Evolutionary conservation across 441 rosid species (phyloP), one percentile per base, ranked within the genome.

Genomic region (Aleurites moluccanus): DNA sequence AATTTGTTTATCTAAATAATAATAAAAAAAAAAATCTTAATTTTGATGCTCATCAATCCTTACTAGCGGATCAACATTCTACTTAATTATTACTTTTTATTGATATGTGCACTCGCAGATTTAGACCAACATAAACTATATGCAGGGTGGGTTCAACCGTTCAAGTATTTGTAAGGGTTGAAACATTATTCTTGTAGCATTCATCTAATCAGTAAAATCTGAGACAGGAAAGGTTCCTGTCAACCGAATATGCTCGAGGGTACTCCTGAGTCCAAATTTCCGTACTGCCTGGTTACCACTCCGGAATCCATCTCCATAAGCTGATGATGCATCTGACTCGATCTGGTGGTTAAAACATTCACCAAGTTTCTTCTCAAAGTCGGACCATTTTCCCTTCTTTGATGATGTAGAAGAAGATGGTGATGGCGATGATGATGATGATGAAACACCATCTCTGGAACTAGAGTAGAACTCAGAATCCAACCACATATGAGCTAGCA

Each of bases 281-380:
- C 65, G 79, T 65, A 92, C 98, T 38, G 99, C 98, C 80, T 69
- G 72, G 57, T 86, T 81, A 15, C 98, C 98, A 53, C 68, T 75
- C 83, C 98, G 86, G 82, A 92, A 94, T 72, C 99, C 99, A 10
- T 87, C 97, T 72, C 99, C 99, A 50, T 96, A 96, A 50, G 92
- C 92, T n/a, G 92, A 44, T 60, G 99, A 94, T 35, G 87, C 44
- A 82, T 96, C 98, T 0, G 88, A 75, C 80, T 92, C 98, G 0
- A 94, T 89, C 78, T 94, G 98, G 82, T 91, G 98, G 78, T 89
- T 90, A 38, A 94, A 96, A 83, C 89, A 94, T 74, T 89, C 90
- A 57, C 99, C 98, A 9, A 96, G 93, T 77, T 88, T 89, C 85
- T 84, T 90, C 89, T 94, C 98, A 21, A 89, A 90, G 5, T 87